Conservation (phyloP, 106 monocot species). For the Hemerocallis citrina region DNA sequence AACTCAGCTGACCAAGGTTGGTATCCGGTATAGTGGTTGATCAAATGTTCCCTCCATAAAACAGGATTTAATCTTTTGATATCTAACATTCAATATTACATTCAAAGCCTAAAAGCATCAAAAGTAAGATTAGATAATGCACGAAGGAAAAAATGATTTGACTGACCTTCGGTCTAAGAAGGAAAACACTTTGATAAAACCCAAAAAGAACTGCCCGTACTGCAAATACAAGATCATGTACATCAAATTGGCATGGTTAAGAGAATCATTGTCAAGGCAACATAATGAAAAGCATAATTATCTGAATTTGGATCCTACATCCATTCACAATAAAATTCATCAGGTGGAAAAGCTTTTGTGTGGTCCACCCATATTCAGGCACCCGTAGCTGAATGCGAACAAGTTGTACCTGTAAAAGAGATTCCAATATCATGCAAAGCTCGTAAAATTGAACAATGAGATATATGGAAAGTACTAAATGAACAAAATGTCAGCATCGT, state of each 20-base stretch:
- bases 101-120: background rate
- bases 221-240: slow-evolving; percentile 12
- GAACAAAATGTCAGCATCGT: background rate
- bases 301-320: slow-evolving; percentile 25
- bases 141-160: background rate
- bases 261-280: background rate
- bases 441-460: background rate
- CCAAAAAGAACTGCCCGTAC: slow-evolving; percentile 71
- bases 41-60: too few relatives aligned
- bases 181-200: slow-evolving; percentile 43
- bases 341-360: slow-evolving; percentile 81
- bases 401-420: slow-evolving; percentile 61
- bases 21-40: too few relatives aligned
- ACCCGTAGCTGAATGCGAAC: slow-evolving; percentile 70
- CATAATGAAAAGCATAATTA: background rate
- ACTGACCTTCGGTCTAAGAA: slow-evolving; percentile 51
- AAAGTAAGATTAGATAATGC: background rate
- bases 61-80: too few relatives aligned
- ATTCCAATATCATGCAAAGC: background rate
- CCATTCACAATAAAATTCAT: slow-evolving; percentile 88
- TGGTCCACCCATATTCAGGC: slow-evolving; percentile 86
- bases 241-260: background rate
- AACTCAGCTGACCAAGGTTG: too few relatives aligned
- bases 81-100: background rate
- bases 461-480: background rate